Base-by-base conservation (phyloP, 73 alveolate genomes). In the Paramecium sonneborni region DNA sequence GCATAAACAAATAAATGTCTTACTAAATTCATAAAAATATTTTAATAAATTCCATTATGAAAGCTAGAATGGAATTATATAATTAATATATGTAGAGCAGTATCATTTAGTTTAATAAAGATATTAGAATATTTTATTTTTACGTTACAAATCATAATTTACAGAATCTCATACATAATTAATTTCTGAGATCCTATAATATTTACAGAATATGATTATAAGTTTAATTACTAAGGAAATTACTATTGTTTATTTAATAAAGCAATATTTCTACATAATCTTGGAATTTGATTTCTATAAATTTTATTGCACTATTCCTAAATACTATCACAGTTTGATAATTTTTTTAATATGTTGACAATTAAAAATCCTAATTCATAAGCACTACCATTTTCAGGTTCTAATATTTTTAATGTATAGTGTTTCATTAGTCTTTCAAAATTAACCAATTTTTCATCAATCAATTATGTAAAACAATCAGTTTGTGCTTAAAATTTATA, bases 321-420 rank as follows among this genome's bases (percentile, higher is more conserved):
- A 20, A 52, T 52, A 79, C 30, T 79, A 44, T 0, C 14, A 9
- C 7, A 15, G 6, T 52, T 52, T 18, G 23, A 15, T 52, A 21
- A 52, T 52, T 52, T 23, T 52, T 18, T 52, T 11, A 52, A 18
- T 52, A 52, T n/a, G 18, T 52, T 30, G 18, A 52, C 8, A 52
- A 52, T 79, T 23, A 21, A 52, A 52, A 15, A 52, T 3, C 6
- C 34, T 52, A 52, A 52, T 52, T 52, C 34, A 52, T 24, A 43
- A 38, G 90, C 90, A 79, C 90, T 79, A 24, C 72, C 72, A 43
- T 79, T 39, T 37, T 38, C 72, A 38, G 26, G 32, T 79, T 79
- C 90, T 14, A 79, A 38, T 20, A 79, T 21, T 79, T 44, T 79
- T 23, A 79, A 44, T 12, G 69, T 79, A 15, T 39, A 79, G 14